Evolutionary conservation across 2,329 filamentous ascomycete genomes (phyloP), one percentile per base, ranked within the genome.

Genomic region (Knufia petricola): DNA sequence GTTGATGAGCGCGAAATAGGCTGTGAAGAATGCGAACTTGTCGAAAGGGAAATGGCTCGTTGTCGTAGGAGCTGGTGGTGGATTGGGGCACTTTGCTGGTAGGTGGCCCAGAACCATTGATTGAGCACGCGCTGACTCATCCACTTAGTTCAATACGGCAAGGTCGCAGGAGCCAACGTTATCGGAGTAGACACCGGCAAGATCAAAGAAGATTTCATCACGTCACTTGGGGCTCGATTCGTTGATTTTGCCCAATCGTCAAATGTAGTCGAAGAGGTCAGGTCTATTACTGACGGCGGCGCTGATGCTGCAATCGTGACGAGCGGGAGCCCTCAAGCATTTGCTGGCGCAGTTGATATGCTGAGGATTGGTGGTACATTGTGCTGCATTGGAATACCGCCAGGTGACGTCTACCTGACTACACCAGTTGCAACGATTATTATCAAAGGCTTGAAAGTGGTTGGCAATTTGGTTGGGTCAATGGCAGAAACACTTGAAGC

Each of bases 401-500:
- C 63, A 13, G 64, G 65, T 19, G 56, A 63, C 19, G 60, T 66
- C 1, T 60, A 57, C 42, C 58, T 72, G 38, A 62, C 69, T 48
- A 71, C 65, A 2, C 62, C 63, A 2, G 66, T 72, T 38, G 63
- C 63, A 23, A 64, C 64, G 0, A 71, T 73, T 46, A 67, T 72
- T 21, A 71, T 72, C 55, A 70, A 66, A 55, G 68, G 69, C 1
- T 50, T 72, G 24, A 65, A 57, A 45, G 66, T 71, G 39, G 64
- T 63, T 2, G 68, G 69, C 1, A 72, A 70, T 43, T 56, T 72
- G 31, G 64, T 71, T 3, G 69, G 69, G 0, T 69, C 64, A 3
- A 52, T 72, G 52, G 68, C 67, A 50, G 70, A 72, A 52, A 71
- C 68, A 37, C 61, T 71, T 56, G 69, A 71, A 50, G 69, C 69